Evolutionary conservation across 177 flowering plant species (phyloP).

Genomic region (Vitis hybrid): DNA sequence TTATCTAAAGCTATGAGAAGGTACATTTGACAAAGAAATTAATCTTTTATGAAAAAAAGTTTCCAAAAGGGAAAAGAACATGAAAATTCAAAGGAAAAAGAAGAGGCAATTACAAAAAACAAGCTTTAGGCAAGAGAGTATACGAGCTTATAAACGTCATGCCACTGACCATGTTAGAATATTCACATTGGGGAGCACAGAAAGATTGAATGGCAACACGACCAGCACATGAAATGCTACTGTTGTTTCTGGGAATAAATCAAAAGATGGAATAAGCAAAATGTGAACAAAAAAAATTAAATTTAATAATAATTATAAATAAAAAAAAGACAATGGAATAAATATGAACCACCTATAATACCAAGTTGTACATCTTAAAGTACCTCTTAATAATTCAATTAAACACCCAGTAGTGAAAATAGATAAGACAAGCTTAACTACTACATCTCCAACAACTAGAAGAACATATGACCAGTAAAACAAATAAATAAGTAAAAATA

Average conservation of each 20-base stretch:
- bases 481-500: not conserved
- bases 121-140: not conserved
- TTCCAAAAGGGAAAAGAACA: not conserved
- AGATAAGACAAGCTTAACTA: not conserved
- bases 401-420: too few species aligned
- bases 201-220: constrained; percentile 91
- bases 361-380: not conserved
- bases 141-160: not conserved
- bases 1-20: not conserved
- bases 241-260: constrained; percentile 49
- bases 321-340: not conserved
- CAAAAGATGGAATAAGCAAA: not conserved
- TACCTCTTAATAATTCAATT: too few species aligned
- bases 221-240: constrained; percentile 39
- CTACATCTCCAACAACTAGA: not conserved
- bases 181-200: constrained; percentile 86
- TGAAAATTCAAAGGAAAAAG: constrained; percentile 5
- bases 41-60: not conserved
- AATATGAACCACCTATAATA: not conserved
- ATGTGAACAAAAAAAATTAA: not conserved
- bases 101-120: not conserved
- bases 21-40: not conserved
- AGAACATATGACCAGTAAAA: not conserved
- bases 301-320: not conserved
- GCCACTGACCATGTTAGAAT: constrained; percentile 57